Percentiles rank a stretch among this genome's conserved stretches.
phyloP scores from a whole-genome alignment of 2,329 filamentous ascomycete species.

The Nemania serpens region DNA sequence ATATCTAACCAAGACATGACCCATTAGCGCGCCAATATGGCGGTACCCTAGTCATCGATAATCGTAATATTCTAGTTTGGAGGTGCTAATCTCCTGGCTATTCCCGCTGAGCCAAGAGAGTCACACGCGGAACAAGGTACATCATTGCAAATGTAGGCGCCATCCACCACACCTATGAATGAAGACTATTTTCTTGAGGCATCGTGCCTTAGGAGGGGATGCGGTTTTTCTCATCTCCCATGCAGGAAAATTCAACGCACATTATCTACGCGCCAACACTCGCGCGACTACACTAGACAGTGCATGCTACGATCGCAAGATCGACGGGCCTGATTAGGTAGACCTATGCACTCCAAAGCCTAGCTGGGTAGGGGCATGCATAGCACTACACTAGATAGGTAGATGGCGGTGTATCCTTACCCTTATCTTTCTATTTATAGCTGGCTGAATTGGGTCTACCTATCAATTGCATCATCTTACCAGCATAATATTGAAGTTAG shows the following conservation, averaged over 20 bases:
- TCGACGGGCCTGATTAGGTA: background rate
- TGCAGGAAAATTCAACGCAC: conserved; percentile 7
- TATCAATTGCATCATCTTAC: background rate
- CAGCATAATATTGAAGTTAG: background rate
- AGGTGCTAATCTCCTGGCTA: too few species aligned
- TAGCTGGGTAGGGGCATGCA: background rate
- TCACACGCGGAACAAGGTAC: too few species aligned
- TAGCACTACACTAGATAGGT: background rate
- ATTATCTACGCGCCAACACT: background rate
- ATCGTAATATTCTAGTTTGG: too few species aligned
- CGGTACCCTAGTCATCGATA: too few species aligned
- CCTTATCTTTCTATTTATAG: conserved; percentile 25
- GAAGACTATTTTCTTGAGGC: too few species aligned
- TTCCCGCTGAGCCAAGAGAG: too few species aligned
- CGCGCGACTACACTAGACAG: background rate
- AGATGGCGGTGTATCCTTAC: conserved; percentile 4
- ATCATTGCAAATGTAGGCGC: too few species aligned
- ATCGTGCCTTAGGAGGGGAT: too few species aligned
- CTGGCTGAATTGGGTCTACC: background rate
- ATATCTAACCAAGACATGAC: too few species aligned
- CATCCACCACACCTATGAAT: too few species aligned
- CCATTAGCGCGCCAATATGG: too few species aligned
- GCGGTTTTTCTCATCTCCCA: background rate
- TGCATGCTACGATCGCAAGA: background rate
- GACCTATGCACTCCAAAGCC: background rate